Evolutionary conservation across 768 basidiomycete species (phyloP).

Genomic region (Leccinum imitatum): DNA sequence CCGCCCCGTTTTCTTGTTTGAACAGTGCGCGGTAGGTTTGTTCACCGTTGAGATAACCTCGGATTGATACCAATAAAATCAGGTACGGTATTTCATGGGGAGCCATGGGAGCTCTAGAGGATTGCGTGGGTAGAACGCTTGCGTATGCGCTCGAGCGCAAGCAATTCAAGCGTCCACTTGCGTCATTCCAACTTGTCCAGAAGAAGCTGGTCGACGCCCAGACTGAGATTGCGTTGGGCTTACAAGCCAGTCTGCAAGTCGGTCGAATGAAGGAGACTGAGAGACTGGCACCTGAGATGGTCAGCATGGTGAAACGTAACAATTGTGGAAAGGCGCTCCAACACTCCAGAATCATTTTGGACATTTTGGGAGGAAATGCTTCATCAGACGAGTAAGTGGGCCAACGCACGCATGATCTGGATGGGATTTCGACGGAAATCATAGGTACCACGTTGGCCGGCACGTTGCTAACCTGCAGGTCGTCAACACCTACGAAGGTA

Average conservation of each 20-base stretch:
- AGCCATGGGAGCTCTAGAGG: slow-evolving; percentile 93
- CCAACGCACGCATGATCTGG: neutral
- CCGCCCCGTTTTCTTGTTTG: slow-evolving; percentile 87
- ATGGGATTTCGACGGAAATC: neutral
- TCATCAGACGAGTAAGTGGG: slow-evolving; percentile 80
- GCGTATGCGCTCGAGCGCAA: slow-evolving; percentile 85
- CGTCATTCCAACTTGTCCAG: slow-evolving; percentile 95
- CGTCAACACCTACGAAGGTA: slow-evolving; percentile 94
- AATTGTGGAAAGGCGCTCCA: slow-evolving; percentile 92
- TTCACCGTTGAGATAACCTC: neutral
- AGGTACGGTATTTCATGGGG: slow-evolving; percentile 93
- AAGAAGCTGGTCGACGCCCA: slow-evolving; percentile 96
- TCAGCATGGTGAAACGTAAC: slow-evolving; percentile 92
- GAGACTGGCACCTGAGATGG: slow-evolving; percentile 82
- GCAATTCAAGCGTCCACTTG: slow-evolving; percentile 88
- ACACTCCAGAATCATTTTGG: slow-evolving; percentile 77
- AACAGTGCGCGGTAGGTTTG: slow-evolving; percentile 72
- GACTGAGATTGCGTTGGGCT: slow-evolving; percentile 77
- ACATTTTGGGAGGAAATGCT: slow-evolving; percentile 94
- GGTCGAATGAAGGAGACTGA: slow-evolving; percentile 85
- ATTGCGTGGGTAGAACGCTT: slow-evolving; percentile 76
- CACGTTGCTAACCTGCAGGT: slow-evolving; percentile 95
- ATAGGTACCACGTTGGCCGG: slow-evolving; percentile 88
- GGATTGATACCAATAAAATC: neutral
- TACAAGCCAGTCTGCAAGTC: slow-evolving; percentile 73